phyloP scores from a whole-genome alignment of 2,329 filamentous ascomycete genomes.

The Cordyceps cateniannulata region DNA sequence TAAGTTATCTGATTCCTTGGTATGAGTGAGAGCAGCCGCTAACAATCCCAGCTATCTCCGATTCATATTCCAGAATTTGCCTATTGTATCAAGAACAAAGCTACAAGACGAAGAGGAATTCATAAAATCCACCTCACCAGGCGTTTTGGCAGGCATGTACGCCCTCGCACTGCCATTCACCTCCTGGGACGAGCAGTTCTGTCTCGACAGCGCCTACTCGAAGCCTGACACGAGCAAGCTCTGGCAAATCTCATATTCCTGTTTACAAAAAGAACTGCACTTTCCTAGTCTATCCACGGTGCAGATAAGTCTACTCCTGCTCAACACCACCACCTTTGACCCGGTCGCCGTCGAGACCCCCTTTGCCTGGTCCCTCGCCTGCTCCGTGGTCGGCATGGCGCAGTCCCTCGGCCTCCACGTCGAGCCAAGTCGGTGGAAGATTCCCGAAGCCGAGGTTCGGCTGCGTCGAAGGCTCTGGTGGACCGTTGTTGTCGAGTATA shows the following conservation, averaged over 20 bases:
- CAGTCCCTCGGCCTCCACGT: slow-evolving; percentile 15
- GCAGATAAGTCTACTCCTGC: slow-evolving; percentile 15
- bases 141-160: slow-evolving; percentile 16
- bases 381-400: slow-evolving; percentile 14
- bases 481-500: slow-evolving; percentile 16
- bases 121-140: slow-evolving; percentile 14
- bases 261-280: slow-evolving; percentile 17
- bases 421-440: slow-evolving; percentile 15
- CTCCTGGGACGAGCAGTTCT: slow-evolving; percentile 17
- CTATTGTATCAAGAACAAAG: slow-evolving; percentile 16
- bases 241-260: slow-evolving; percentile 17
- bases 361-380: slow-evolving; percentile 15
- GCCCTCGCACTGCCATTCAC: slow-evolving; percentile 17
- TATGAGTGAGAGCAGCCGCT: background rate
- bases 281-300: slow-evolving; percentile 16
- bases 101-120: slow-evolving; percentile 14
- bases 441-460: slow-evolving; percentile 14
- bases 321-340: slow-evolving; percentile 15
- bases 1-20: background rate
- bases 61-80: slow-evolving; percentile 17
- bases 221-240: slow-evolving; percentile 15
- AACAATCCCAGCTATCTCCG: slow-evolving; percentile 5
- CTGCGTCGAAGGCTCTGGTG: slow-evolving; percentile 17
- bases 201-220: slow-evolving; percentile 17
- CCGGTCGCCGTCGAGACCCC: slow-evolving; percentile 16